A percentile compares a stretch with the other conserved stretches of the same genome.
These are phyloP conservation scores for Aspergillus cristatus DNA, from an alignment of 495 filamentous ascomycete genomes.

Conservation along the genomic window DNA sequence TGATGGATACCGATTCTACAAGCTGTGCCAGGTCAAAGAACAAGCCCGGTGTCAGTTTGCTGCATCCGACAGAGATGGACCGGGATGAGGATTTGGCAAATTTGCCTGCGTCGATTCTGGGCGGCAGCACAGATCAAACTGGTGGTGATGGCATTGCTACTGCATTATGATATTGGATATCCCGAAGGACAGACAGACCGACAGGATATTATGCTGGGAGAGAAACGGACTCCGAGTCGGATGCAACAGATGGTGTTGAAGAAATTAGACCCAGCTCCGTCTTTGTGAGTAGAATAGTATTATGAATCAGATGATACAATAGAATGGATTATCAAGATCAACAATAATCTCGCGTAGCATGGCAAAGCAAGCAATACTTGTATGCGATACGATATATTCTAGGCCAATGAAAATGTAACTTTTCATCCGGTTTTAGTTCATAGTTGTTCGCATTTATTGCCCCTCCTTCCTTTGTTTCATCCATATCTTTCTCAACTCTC, in stretches of 20 bases:
- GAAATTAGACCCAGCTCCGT: no score
- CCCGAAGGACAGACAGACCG: background rate
- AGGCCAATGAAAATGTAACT: background rate
- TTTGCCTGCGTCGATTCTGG: slow-evolving; percentile 39
- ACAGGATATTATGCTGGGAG: background rate
- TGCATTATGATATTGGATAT: slow-evolving; percentile 23
- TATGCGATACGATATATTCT: no score
- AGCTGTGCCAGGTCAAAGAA: slow-evolving; percentile 22
- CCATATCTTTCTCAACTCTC: background rate
- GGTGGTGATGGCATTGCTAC: slow-evolving; percentile 28
- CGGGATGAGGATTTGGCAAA: slow-evolving; percentile 18
- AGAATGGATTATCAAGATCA: slow-evolving; percentile 2
- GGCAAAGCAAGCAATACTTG: background rate
- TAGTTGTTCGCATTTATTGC: background rate
- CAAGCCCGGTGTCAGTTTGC: slow-evolving; percentile 3
- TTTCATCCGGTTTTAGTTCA: slow-evolving; percentile 1
- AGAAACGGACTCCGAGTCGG: no score
- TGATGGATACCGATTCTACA: slow-evolving; percentile 25
- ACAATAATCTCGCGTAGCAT: slow-evolving; percentile 1
- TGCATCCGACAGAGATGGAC: background rate
- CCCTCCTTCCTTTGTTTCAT: background rate
- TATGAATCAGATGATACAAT: no score
- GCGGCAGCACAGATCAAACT: slow-evolving; percentile 40
- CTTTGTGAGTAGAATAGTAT: no score
- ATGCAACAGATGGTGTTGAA: no score